Conservation (phyloP, 768 basidiomycete species). For the Krasilnikovozyma curviuscula region DNA sequence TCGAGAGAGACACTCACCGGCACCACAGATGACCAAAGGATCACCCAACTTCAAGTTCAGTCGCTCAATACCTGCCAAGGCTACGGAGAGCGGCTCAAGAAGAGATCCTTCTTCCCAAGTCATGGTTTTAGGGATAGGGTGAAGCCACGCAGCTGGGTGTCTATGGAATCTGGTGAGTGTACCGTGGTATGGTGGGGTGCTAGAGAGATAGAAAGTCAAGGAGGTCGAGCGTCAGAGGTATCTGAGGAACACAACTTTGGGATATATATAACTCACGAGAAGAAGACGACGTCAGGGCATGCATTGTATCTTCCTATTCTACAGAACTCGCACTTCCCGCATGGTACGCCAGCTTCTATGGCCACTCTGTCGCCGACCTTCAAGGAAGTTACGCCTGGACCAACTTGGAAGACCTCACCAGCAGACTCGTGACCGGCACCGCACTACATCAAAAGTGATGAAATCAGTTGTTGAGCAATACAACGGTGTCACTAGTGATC, state of each 20-base stretch:
- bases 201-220: neutral
- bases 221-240: conserved; percentile 22
- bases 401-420: conserved; percentile 6
- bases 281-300: conserved; percentile 29
- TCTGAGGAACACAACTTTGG: conserved; percentile 30
- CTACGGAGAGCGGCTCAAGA: conserved; percentile 29
- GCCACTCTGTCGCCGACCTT: conserved; percentile 9
- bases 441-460: neutral
- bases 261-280: too few species aligned
- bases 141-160: conserved; percentile 28
- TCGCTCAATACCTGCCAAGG: conserved; percentile 28
- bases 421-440: conserved; percentile 8
- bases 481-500: neutral
- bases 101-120: conserved; percentile 29
- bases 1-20: neutral
- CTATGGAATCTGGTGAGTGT: conserved; percentile 17
- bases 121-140: conserved; percentile 27
- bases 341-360: conserved; percentile 24
- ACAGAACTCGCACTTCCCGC: conserved; percentile 26
- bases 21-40: conserved; percentile 28
- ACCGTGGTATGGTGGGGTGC: neutral
- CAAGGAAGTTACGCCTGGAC: neutral
- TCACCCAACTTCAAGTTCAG: conserved; percentile 27
- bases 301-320: conserved; percentile 29
- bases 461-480: neutral